phyloP scores from a whole-genome alignment of 2,329 filamentous ascomycete species.

The Chaetomiaceae sp. region DNA sequence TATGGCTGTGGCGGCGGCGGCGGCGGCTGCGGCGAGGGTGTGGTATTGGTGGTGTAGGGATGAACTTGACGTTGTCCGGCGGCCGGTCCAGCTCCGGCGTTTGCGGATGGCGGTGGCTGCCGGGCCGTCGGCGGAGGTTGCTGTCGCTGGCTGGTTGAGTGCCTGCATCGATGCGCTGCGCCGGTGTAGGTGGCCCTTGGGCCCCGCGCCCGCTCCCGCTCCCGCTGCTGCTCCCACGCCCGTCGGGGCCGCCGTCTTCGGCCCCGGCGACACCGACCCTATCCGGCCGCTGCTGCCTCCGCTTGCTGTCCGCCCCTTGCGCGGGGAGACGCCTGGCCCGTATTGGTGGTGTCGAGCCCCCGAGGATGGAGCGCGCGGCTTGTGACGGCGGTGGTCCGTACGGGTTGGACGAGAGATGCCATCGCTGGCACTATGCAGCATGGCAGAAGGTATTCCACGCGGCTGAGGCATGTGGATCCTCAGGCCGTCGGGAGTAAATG shows the following conservation, averaged over 20 bases:
- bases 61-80: slow-evolving; percentile 9
- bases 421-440: slow-evolving; percentile 30
- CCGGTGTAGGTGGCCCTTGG: slow-evolving; percentile 17
- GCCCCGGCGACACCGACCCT: slow-evolving; percentile 3
- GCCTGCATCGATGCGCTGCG: slow-evolving; percentile 29
- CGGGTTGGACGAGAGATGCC: not conserved
- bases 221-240: not conserved
- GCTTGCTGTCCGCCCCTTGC: slow-evolving; percentile 35
- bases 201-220: not conserved
- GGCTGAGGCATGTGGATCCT: slow-evolving; percentile 54
- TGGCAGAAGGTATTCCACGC: slow-evolving; percentile 34
- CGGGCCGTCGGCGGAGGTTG: too few relatives aligned
- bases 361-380: slow-evolving; percentile 51
- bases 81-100: slow-evolving; percentile 35
- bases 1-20: not conserved
- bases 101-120: slow-evolving; percentile 31
- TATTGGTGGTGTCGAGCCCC: slow-evolving; percentile 46
- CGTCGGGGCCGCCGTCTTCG: not conserved
- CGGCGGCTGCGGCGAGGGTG: not conserved
- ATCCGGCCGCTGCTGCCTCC: slow-evolving; percentile 28
- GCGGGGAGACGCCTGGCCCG: slow-evolving; percentile 36
- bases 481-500: slow-evolving; percentile 34
- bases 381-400: slow-evolving; percentile 24
- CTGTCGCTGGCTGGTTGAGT: slow-evolving; percentile 19
- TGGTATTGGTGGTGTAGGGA: slow-evolving; percentile 11